phyloP scores from a whole-genome alignment of 176 grass and related monocot genomes.

The Raddia guianensis region DNA sequence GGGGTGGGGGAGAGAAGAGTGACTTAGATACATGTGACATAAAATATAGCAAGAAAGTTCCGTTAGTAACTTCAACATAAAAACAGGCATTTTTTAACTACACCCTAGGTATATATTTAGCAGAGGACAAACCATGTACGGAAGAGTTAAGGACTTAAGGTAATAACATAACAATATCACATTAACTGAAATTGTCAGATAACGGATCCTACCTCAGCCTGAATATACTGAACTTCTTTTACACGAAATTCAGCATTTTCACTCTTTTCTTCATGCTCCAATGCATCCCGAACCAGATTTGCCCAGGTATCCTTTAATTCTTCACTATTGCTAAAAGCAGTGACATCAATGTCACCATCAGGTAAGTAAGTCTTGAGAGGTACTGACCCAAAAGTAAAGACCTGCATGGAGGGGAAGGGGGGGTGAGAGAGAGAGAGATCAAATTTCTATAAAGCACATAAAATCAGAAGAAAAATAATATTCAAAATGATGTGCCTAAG shows the following conservation, averaged over 20 bases:
- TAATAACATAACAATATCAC: neutral
- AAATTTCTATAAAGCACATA: conserved; percentile 18
- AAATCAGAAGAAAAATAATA: conserved; percentile 19
- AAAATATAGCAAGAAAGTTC: conserved; percentile 26
- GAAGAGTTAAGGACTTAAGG: neutral
- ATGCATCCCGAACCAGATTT: conserved; percentile 67
- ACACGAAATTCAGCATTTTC: conserved; percentile 83
- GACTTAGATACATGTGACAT: neutral
- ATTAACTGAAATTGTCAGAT: conserved; percentile 8
- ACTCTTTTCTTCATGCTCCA: conserved; percentile 87
- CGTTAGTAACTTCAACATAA: conserved; percentile 18
- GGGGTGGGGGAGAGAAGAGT: neutral
- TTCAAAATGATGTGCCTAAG: conserved; percentile 11
- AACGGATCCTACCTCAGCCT: conserved; percentile 73
- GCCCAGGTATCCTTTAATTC: conserved; percentile 86
- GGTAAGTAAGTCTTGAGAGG: conserved; percentile 98
- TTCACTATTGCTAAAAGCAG: conserved; percentile 73
- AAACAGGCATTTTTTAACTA: conserved; percentile 16
- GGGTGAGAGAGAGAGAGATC: neutral
- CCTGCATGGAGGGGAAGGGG: conserved; percentile 36
- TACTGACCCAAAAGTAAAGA: conserved; percentile 92
- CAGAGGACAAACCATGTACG: neutral
- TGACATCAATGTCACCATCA: conserved; percentile 99
- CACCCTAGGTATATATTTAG: neutral
- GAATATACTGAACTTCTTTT: conserved; percentile 96